Conservation (phyloP, 345 rosid genomes). For the Schrenkiella parvula region DNA sequence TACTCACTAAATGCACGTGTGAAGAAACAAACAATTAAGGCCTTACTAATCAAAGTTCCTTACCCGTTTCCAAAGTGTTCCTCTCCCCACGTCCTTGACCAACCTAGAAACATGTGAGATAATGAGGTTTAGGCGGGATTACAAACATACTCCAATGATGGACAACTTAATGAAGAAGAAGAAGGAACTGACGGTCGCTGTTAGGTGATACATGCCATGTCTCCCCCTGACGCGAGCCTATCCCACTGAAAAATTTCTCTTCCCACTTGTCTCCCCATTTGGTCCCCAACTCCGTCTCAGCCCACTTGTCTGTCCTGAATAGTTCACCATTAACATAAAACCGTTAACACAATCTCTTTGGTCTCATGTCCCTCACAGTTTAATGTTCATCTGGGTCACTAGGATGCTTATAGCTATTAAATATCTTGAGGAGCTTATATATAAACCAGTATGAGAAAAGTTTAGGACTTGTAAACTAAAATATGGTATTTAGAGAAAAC, state of each 20-base stretch:
- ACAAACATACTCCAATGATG: not conserved
- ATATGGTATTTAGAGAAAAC: slow-evolving; percentile 35
- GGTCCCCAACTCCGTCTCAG: slow-evolving; percentile 95
- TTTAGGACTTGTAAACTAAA: not conserved
- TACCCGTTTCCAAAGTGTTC: slow-evolving; percentile 99
- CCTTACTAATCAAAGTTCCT: not conserved
- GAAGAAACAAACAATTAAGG: not conserved
- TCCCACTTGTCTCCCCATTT: slow-evolving; percentile 99
- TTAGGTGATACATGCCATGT: slow-evolving; percentile 95
- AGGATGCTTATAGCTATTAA: not conserved
- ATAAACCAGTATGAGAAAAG: not conserved
- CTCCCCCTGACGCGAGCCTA: slow-evolving; percentile 98
- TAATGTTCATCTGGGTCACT: not conserved
- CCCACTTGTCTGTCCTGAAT: slow-evolving; percentile 99
- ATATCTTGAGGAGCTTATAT: not conserved
- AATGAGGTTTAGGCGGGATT: not conserved
- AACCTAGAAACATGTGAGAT: slow-evolving; percentile 44
- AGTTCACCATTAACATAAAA: slow-evolving; percentile 20
- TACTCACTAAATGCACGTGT: not conserved
- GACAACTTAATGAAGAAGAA: not conserved
- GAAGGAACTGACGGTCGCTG: slow-evolving; percentile 59
- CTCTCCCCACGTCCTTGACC: slow-evolving; percentile 99
- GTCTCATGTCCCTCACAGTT: not conserved
- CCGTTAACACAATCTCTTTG: not conserved
- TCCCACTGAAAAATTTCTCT: slow-evolving; percentile 89